These are phyloP conservation scores for Bassia scoparia DNA, from an alignment of 148 eudicot species.

Conservation along the genomic window DNA sequence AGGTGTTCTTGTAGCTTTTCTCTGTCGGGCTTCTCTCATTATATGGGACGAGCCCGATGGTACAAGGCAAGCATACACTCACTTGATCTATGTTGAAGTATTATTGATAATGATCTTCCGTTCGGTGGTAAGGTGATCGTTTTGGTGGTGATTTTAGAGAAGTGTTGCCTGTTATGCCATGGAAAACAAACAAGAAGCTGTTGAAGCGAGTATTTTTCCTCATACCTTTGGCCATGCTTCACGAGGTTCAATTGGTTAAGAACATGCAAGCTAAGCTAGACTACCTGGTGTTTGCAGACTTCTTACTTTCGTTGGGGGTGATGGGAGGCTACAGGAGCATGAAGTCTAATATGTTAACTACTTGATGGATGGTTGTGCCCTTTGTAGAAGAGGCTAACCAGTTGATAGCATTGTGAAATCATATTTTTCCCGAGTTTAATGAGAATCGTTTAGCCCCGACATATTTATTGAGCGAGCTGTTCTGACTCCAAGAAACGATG, in stretches of 20 bases:
- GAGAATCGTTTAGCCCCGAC: neutral
- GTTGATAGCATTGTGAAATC: neutral
- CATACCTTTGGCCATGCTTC: neutral
- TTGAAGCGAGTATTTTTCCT: neutral
- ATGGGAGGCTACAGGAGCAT: neutral
- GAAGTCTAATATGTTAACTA: neutral
- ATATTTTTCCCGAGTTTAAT: neutral
- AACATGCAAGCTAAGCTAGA: neutral
- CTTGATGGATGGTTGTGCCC: neutral
- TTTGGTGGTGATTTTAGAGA: constrained; percentile 5
- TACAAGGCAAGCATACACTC: neutral
- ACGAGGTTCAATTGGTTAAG: neutral
- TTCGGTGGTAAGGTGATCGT: neutral
- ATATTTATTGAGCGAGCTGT: neutral
- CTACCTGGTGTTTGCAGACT: neutral
- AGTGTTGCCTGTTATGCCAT: neutral
- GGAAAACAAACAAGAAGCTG: neutral
- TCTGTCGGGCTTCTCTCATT: neutral
- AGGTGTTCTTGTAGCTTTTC: neutral
- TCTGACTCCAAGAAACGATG: constrained; percentile 4
- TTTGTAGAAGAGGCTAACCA: neutral
- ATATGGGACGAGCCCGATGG: constrained; percentile 5
- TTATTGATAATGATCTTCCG: neutral
- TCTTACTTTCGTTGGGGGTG: neutral
- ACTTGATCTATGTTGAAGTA: neutral